Percentiles rank a stretch among this genome's conserved stretches.
Conservation (phyloP, 2,329 filamentous ascomycete genomes). For the Colletotrichum sp. region DNA sequence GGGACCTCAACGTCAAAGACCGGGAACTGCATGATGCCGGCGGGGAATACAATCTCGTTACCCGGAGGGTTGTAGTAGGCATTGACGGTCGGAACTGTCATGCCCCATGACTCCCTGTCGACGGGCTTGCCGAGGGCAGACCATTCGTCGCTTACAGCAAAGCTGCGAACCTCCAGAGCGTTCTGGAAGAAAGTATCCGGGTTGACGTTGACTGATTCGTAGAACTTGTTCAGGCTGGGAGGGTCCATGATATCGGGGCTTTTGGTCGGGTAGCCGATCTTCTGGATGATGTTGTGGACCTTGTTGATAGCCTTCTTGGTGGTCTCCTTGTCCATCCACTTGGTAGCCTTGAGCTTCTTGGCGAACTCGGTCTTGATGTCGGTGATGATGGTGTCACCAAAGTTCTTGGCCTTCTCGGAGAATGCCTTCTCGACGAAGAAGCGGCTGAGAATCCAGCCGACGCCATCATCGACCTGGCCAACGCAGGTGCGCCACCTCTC, state of each 20-base stretch:
- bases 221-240: conserved; percentile 59
- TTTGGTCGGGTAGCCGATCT: conserved; percentile 70
- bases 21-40: conserved; percentile 73
- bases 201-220: conserved; percentile 55
- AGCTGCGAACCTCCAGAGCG: conserved; percentile 52
- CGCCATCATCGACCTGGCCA: conserved; percentile 56
- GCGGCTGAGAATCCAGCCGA: conserved; percentile 72
- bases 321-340: conserved; percentile 70
- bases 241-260: conserved; percentile 67
- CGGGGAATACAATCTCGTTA: conserved; percentile 74
- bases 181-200: conserved; percentile 63
- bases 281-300: conserved; percentile 69
- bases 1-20: conserved; percentile 68
- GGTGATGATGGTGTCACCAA: conserved; percentile 72
- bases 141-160: conserved; percentile 57
- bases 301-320: conserved; percentile 66
- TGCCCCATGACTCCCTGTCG: conserved; percentile 64
- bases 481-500: conserved; percentile 74
- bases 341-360: conserved; percentile 58
- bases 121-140: conserved; percentile 63
- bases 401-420: conserved; percentile 66
- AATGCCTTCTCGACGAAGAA: conserved; percentile 76
- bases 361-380: conserved; percentile 73
- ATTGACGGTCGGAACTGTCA: conserved; percentile 67
- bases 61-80: conserved; percentile 68